Evolutionary conservation across 371 early-diverging fungal species (phyloP), one percentile per base, ranked within the genome.

Genomic region (Apophysomyces sp.): DNA sequence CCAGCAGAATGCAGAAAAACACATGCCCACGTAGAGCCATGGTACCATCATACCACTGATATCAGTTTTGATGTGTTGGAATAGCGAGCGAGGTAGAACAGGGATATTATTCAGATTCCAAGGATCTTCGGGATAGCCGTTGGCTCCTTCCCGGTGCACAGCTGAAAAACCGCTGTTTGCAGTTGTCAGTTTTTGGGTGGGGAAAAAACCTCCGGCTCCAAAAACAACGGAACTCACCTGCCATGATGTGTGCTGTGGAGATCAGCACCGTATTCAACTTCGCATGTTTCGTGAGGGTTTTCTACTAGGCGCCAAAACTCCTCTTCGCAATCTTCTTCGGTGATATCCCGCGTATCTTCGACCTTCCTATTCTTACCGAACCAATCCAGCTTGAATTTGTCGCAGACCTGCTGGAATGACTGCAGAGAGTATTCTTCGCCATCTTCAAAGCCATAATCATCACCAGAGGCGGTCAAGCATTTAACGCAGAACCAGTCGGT

Each of bases 11-110:
- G 98, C 94, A 31, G 94, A 92, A 63, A 97, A 96, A 60, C 88
- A 88, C 96, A 95, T 95, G 31, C 98, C 98, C 5, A 96, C 91
- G 65, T 98, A 98, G 12, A 98, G 74, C 98, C 98, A 98, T 16
- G 98, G 98, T 1, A 92, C 85, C 90, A 92, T 96, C 93, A 97
- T 95, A 5, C 98, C 98, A 27, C 91, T 88, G 26, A 97, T 94
- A 64, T 97, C 95, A 31, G 89, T 84, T 44, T 88, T 86, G 68
- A 97, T 90, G 68, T 93, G 84, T n/a, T 87, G 84, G 59, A 98
- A 92, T 28, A 98, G 81, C 1, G 96, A 95, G 12, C 83, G 84
- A 4, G 87, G 84, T 13, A 90, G 80, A 27, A 86, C 81, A 1
- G 98, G 91, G 44, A 98, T 84, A 66, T 91, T 89, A 65, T 91